Percentiles rank a stretch among this genome's conserved stretches.
phyloP scores from a whole-genome alignment of 352 stramenopile genomes.

The Pythium rhizo-oryzae region DNA sequence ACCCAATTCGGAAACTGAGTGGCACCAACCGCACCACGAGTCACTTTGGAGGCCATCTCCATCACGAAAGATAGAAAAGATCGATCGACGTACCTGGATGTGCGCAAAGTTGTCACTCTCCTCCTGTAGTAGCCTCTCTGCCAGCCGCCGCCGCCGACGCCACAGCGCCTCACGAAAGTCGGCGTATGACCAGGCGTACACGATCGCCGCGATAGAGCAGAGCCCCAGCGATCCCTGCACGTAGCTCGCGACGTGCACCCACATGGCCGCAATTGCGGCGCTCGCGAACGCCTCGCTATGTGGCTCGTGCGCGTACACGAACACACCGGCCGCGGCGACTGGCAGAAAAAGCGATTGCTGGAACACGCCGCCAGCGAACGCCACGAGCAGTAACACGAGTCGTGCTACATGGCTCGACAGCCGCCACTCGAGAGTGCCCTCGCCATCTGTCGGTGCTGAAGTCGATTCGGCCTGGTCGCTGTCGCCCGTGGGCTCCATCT shows the following conservation, averaged over 20 bases:
- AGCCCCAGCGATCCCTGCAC: conserved; percentile 50
- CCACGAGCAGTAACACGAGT: conserved; percentile 40
- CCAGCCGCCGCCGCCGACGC: conserved; percentile 25
- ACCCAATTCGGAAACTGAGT: conserved; percentile 57
- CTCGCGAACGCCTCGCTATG: conserved; percentile 35
- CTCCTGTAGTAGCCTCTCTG: conserved; percentile 28
- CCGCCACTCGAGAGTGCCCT: conserved; percentile 12
- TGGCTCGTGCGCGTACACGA: conserved; percentile 37
- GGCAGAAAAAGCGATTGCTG: conserved; percentile 62
- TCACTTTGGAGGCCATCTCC: neutral
- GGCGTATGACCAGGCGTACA: conserved; percentile 62
- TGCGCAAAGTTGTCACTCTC: conserved; percentile 39
- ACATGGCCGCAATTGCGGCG: conserved; percentile 38
- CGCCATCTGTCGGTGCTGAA: neutral
- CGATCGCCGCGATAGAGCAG: conserved; percentile 33
- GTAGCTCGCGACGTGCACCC: conserved; percentile 40
- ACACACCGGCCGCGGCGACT: conserved; percentile 45
- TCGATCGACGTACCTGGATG: conserved; percentile 29
- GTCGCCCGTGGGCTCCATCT: neutral
- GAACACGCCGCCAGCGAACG: conserved; percentile 36
- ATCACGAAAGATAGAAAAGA: neutral
- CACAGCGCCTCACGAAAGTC: conserved; percentile 49
- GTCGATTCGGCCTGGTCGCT: neutral
- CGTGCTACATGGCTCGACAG: conserved; percentile 23
- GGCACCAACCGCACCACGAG: neutral